A percentile compares a stretch with the other conserved stretches of the same genome.
phyloP scores from a whole-genome alignment of 768 basidiomycete species.

The Erythrobasidium yunnanense region DNA sequence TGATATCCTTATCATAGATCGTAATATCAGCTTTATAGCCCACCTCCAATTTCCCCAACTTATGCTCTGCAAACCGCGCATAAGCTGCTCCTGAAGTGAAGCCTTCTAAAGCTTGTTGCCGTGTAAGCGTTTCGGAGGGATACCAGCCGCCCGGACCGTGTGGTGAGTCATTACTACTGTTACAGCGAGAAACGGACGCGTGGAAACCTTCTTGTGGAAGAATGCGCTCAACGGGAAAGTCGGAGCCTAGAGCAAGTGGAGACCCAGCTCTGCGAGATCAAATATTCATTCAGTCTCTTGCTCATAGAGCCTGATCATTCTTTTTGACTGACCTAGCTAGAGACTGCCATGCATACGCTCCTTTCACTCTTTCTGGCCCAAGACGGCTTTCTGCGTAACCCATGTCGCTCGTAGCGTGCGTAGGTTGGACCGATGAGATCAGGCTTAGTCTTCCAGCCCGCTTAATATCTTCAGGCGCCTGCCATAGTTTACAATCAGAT shows the following conservation, averaged over 20 bases:
- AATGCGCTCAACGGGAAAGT: conserved; percentile 85
- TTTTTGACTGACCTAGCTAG: conserved; percentile 57
- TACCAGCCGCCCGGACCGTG: conserved; percentile 79
- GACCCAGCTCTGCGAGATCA: conserved; percentile 39
- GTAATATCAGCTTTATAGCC: conserved; percentile 86
- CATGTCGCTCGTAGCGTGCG: conserved; percentile 83
- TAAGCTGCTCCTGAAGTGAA: conserved; percentile 86
- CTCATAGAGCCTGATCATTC: no score
- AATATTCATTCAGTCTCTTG: conserved; percentile 48
- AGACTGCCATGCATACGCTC: conserved; percentile 80
- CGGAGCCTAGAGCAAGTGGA: conserved; percentile 70
- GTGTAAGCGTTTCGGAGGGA: conserved; percentile 60
- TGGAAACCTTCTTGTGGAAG: conserved; percentile 84
- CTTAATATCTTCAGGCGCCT: conserved; percentile 54
- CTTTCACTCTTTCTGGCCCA: conserved; percentile 67
- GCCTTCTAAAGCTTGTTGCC: conserved; percentile 62
- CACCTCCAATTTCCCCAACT: conserved; percentile 57
- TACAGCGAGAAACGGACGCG: conserved; percentile 62
- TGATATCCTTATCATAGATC: conserved; percentile 66
- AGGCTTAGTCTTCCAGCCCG: conserved; percentile 66
- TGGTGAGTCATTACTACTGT: conserved; percentile 64
- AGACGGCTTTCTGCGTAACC: conserved; percentile 75
- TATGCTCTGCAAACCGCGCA: conserved; percentile 64
- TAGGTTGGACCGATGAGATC: conserved; percentile 83
- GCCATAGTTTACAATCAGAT: background rate